These are phyloP conservation scores for Neolentinus lepideus DNA, from an alignment of 1,284 basidiomycete genomes.

Conservation along the genomic window DNA sequence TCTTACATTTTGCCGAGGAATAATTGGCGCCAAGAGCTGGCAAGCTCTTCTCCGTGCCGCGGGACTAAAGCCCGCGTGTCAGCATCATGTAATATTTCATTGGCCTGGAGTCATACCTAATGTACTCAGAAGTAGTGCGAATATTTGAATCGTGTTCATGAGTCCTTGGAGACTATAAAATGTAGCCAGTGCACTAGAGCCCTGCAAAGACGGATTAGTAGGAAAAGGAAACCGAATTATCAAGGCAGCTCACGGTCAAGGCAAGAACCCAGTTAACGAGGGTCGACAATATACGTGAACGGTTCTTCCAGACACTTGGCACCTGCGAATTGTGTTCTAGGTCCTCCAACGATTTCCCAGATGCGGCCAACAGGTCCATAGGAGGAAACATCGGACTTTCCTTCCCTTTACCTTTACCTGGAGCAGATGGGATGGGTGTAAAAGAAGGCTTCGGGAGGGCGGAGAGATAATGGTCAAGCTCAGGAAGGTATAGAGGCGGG, in stretches of 20 bases:
- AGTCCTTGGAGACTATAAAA: slow-evolving; percentile 66
- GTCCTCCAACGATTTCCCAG: slow-evolving; percentile 45
- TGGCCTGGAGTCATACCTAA: slow-evolving; percentile 34
- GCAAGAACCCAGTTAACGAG: slow-evolving; percentile 36
- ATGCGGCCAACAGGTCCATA: slow-evolving; percentile 43
- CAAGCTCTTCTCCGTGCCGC: slow-evolving; percentile 27
- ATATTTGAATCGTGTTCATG: slow-evolving; percentile 61
- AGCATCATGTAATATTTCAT: slow-evolving; percentile 1
- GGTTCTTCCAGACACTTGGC: slow-evolving; percentile 46
- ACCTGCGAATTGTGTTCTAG: slow-evolving; percentile 45
- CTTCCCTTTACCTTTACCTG: slow-evolving; percentile 13
- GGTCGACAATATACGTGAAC: slow-evolving; percentile 40
- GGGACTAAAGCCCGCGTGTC: slow-evolving; percentile 28
- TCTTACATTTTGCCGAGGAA: slow-evolving; percentile 61
- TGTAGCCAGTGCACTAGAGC: slow-evolving; percentile 57
- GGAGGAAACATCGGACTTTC: slow-evolving; percentile 47
- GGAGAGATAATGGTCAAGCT: slow-evolving; percentile 50
- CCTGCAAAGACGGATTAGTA: slow-evolving; percentile 27
- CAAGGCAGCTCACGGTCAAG: slow-evolving; percentile 32
- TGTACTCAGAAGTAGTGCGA: slow-evolving; percentile 60
- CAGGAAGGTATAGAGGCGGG: slow-evolving; percentile 47
- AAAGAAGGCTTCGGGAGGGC: slow-evolving; percentile 35
- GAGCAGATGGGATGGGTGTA: slow-evolving; percentile 15
- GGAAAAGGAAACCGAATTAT: slow-evolving; percentile 1
- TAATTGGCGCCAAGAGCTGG: slow-evolving; percentile 44